Base-by-base conservation (phyloP, 345 rosid species). In the Rhodomyrtus tomentosa region DNA sequence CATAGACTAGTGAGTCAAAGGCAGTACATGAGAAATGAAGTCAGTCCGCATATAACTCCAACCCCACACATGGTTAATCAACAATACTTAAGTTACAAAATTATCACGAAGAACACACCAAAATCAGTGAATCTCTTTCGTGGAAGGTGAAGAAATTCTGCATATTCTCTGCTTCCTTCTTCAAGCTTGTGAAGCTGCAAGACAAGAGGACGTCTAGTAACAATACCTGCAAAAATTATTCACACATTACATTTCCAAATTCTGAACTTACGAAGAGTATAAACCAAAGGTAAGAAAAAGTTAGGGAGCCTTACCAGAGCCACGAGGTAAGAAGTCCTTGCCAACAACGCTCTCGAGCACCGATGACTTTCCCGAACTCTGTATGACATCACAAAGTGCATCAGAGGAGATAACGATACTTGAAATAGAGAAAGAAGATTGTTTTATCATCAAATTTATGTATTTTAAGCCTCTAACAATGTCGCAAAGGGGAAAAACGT, bases 331-430 rank as follows among this genome's bases (percentile, higher is more conserved):
- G 86, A 97, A 97, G 76, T 97, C 99, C 93, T 98, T 98, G 87
- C 99, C 98, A 0, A 98, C 99, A 27, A 98, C 90, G 86, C 99
- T 98, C 88, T 98, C 99, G 87, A 98, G 83, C 88, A 98, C 99
- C 13, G 99, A 98, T 59, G 99, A 98, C 94, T 98, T 98, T 27
- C 99, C 99, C 2, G 99, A 98, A 89, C 99, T 98, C 99, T 97
- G 93, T 59, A 24, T 3, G 51, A 68, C 18, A 68, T 36, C 79
- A 20, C 45, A 68, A 36, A 68, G 79, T 10, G 79, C 40, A 36
- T 68, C 22, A 68, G 79, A 68, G 79, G 45, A 68, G 76, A 32
- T 36, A 2, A 2, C 0, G 1, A 36, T 2, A 42, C 36, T 49
- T 21, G 73, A 82, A 82, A 55, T 54, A 1, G 73, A 32, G 38